These are phyloP conservation scores for Trichocladium antarcticum DNA, from an alignment of 495 filamentous ascomycete genomes.

Conservation along the genomic window DNA sequence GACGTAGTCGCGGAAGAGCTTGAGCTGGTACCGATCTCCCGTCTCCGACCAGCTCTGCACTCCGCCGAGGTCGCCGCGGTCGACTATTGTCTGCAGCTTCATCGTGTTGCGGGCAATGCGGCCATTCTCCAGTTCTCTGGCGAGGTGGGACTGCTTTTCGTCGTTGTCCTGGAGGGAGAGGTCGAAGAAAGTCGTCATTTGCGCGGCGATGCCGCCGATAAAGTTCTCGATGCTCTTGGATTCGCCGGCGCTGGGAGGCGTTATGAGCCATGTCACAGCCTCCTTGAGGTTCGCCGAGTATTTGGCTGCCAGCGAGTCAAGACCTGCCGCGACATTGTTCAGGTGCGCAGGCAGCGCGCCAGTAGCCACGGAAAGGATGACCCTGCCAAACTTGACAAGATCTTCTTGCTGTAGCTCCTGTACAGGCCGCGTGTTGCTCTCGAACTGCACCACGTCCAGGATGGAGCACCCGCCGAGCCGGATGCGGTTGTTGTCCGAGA, in stretches of 20 bases:
- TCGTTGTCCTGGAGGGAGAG: slow-evolving; percentile 64
- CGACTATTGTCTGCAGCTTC: slow-evolving; percentile 76
- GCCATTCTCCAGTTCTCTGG: slow-evolving; percentile 82
- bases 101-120: slow-evolving; percentile 68
- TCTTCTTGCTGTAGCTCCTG: slow-evolving; percentile 78
- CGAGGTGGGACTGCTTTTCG: slow-evolving; percentile 45
- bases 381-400: slow-evolving; percentile 70
- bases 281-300: slow-evolving; percentile 67
- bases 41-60: slow-evolving; percentile 74
- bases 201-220: slow-evolving; percentile 59
- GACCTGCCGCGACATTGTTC: slow-evolving; percentile 46
- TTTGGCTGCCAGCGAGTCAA: slow-evolving; percentile 59
- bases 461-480: slow-evolving; percentile 82
- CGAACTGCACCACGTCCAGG: slow-evolving; percentile 74
- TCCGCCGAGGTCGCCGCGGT: slow-evolving; percentile 73
- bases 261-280: slow-evolving; percentile 65
- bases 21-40: slow-evolving; percentile 79
- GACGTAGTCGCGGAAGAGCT: slow-evolving; percentile 91
- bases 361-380: slow-evolving; percentile 68
- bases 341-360: slow-evolving; percentile 44
- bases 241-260: slow-evolving; percentile 37
- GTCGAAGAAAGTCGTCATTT: slow-evolving; percentile 61
- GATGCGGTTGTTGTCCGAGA: slow-evolving; percentile 74
- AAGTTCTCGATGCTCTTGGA: slow-evolving; percentile 67
- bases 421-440: slow-evolving; percentile 47